Base-by-base conservation (phyloP, 495 filamentous ascomycete species). In the Neurospora sp. region DNA sequence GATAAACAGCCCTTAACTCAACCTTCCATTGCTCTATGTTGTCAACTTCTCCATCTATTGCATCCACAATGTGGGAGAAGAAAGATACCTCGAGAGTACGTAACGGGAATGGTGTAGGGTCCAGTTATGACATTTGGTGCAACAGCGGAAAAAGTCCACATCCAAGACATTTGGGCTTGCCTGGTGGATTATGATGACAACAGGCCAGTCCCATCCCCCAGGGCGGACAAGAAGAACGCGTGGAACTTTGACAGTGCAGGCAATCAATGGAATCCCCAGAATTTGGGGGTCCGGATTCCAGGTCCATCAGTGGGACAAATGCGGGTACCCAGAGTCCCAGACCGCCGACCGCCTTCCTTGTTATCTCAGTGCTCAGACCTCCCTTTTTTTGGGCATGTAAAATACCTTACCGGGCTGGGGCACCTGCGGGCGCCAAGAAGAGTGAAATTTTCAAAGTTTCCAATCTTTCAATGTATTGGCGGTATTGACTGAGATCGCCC, bases 341-440 rank as follows among this genome's bases (percentile, higher is more conserved):
- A 66, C 54, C 54, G 54, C 54, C 71, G 70, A 75, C 73, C 72
- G 72, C 74, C 70, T 76, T 69, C 27, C n/a, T n/a, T n/a, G 1
- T 31, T 31, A 31, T 31, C 31, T 31, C 31, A 31, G 31, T 31
- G 31, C 31, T 31, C 31, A 31, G 31, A 31, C 31, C 31, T 31
- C 31, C 31, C 31, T 31, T 2, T 31, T 31, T 4, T 31, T 31
- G 31, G 31, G 31, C 3, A 31, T 31, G 31, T 31, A 31, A 31
- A 31, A 31, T 31, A 31, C 31, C 31, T 31, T 31, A 31, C 3
- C 3, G 31, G 3, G 31, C 31, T 31, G 27, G 2, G 27, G 27
- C 27, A 27, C n/a, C n/a, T n/a, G n/a, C n/a, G n/a, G n/a, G 1
- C 2, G 31, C 31, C 31, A 31, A 31, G 31, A 4, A 4, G 31